phyloP scores from a whole-genome alignment of 2,329 filamentous ascomycete genomes.

The Aspergillus sp. region DNA sequence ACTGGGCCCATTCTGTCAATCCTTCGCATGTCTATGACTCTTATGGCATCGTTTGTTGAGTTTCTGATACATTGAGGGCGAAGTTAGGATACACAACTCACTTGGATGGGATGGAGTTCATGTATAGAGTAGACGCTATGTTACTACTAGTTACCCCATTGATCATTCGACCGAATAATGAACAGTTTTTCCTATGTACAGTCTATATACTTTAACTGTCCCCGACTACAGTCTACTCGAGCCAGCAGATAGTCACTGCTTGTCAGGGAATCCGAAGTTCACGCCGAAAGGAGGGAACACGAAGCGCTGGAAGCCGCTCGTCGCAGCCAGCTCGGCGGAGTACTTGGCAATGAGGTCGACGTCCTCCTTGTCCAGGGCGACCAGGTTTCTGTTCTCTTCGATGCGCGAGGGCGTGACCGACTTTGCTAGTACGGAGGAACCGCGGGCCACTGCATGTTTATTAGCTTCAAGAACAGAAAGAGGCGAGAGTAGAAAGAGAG shows the following conservation, averaged over 20 bases:
- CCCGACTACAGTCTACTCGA: neutral
- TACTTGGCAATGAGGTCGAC: conserved; percentile 40
- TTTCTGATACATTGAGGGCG: neutral
- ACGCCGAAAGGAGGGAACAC: conserved; percentile 70
- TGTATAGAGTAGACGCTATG: neutral
- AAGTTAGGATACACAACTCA: neutral
- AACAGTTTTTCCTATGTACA: conserved; percentile 8
- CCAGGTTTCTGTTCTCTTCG: conserved; percentile 40
- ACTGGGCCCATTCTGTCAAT: neutral
- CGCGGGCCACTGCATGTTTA: conserved; percentile 32
- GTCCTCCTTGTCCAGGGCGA: conserved; percentile 40
- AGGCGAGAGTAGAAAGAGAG: neutral
- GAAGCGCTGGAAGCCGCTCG: conserved; percentile 45
- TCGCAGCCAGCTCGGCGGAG: conserved; percentile 33
- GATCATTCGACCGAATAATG: neutral
- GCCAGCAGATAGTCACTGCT: conserved; percentile 33
- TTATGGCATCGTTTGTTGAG: too few relatives aligned
- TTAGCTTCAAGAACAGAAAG: neutral
- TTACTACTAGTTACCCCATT: neutral
- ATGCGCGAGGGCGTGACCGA: conserved; percentile 43
- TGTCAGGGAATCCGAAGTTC: conserved; percentile 72
- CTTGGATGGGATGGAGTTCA: neutral
- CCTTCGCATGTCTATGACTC: neutral
- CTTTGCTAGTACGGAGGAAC: conserved; percentile 44
- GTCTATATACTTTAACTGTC: neutral